Evolutionary conservation across 495 filamentous ascomycete genomes (phyloP).

Genomic region (Parachaetomium inaequale): DNA sequence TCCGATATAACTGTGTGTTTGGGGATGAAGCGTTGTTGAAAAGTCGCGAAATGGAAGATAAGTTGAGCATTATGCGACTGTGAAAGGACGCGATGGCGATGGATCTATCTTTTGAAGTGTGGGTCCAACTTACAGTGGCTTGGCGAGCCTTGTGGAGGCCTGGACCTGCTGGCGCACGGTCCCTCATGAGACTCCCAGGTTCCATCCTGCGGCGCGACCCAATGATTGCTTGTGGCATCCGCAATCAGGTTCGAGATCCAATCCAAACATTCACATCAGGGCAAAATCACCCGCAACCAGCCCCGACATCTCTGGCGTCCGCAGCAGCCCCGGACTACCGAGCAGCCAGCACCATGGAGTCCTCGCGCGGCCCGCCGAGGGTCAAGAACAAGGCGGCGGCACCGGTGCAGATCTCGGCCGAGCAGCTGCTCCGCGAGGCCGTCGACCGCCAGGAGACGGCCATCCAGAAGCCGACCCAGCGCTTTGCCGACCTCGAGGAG

Average conservation of each 20-base stretch:
- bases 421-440: conserved; percentile 95
- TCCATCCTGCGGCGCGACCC: not conserved
- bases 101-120: not conserved
- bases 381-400: conserved; percentile 97
- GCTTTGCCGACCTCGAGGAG: conserved; percentile 95
- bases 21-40: not conserved
- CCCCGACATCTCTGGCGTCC: not conserved
- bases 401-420: conserved; percentile 85
- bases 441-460: conserved; percentile 93
- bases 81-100: conserved; percentile 2
- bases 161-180: not conserved
- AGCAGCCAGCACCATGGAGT: conserved; percentile 64
- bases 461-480: conserved; percentile 86
- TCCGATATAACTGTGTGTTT: not conserved
- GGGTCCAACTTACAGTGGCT: conserved; percentile 1
- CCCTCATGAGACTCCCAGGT: not conserved
- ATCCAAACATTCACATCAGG: conserved; percentile 5
- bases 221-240: not conserved
- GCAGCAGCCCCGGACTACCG: not conserved
- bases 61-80: not conserved
- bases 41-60: not conserved
- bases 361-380: conserved; percentile 85
- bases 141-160: not conserved
- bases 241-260: not conserved
- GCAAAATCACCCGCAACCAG: not conserved